Conservation (phyloP, 2,329 filamentous ascomycete species). For the Arthrinium phaeospermum region DNA sequence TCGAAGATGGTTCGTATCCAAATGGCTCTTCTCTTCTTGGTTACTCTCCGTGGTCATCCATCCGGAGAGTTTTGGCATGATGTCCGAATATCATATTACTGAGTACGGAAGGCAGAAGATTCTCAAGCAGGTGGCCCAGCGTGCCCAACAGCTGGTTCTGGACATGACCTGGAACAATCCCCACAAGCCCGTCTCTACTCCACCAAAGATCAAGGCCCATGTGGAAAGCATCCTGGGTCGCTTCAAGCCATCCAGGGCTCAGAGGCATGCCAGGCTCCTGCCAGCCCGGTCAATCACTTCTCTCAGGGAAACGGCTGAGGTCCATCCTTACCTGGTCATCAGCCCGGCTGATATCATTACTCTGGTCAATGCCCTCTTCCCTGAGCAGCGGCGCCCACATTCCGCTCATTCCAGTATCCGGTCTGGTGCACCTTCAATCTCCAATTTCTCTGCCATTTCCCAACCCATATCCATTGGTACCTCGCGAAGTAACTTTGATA, state of each 20-base stretch:
- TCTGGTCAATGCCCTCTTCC: conserved; percentile 83
- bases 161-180: conserved; percentile 73
- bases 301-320: conserved; percentile 75
- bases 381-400: conserved; percentile 70
- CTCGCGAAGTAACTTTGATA: conserved; percentile 64
- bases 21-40: conserved; percentile 92
- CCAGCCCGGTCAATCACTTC: conserved; percentile 76
- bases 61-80: conserved; percentile 80
- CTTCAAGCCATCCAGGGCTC: conserved; percentile 61
- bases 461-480: conserved; percentile 69
- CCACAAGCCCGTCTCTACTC: conserved; percentile 64
- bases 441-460: conserved; percentile 70
- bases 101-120: conserved; percentile 88
- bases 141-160: conserved; percentile 79
- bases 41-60: conserved; percentile 83
- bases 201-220: conserved; percentile 68
- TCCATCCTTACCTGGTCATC: conserved; percentile 80
- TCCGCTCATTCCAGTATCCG: conserved; percentile 67
- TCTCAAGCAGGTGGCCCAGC: conserved; percentile 78
- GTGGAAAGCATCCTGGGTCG: conserved; percentile 74
- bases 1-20: conserved; percentile 82
- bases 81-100: conserved; percentile 90
- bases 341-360: conserved; percentile 81
- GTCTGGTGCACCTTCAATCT: conserved; percentile 72
- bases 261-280: conserved; percentile 64